Evolutionary conservation across 2,329 filamentous ascomycete genomes (phyloP), one percentile per base, ranked within the genome.

Genomic region (Phialemonium atrogriseum): DNA sequence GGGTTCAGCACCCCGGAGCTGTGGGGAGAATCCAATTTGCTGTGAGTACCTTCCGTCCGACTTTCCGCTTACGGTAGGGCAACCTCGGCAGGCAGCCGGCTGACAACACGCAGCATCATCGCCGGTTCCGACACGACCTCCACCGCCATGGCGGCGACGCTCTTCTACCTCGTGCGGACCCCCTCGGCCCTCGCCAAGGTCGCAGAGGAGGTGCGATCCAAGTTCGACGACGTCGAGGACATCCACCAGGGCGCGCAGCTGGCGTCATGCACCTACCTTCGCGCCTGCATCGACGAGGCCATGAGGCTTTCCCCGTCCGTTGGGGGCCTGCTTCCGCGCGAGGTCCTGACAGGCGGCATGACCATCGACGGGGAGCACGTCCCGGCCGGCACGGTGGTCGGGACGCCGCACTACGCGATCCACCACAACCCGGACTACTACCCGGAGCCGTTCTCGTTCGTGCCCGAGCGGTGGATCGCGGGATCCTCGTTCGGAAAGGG

Each of bases 121-220:
- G 79, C 77, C 8, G 79, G 79, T 19, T 79, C 77, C 17, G 80
- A 84, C 48, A 84, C 80, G 1, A 84, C 79, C 1, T 80, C 77
- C 0, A 84, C 77, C 1, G 76, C 77, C 54, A 60, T 77, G 66
- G 70, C 75, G 4, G 69, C 72, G 2, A 74, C 73, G 0, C 44
- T 79, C 9, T 80, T 78, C 56, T 79, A 80, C 52, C 68, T 80
- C 12, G 64, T 67, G 19, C 71, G 71, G 35, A 65, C 64, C 54
- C 57, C 65, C 0, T 45, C 48, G 1, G 63, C 66, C 1, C 58
- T 78, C 3, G 47, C 56, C 14, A 63, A 54, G 32, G 70, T 59
- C 3, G 64, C 57, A 2, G 52, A 55, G 5, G 74, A 79, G 46
- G 58, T 80, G 20, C 68, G 73, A 38, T 33, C 38, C 38, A 59